A percentile compares a stretch with the other conserved stretches of the same genome.
Evolutionary conservation across 2,329 filamentous ascomycete species (phyloP).

Genomic region (Orbilia ellipsospora): DNA sequence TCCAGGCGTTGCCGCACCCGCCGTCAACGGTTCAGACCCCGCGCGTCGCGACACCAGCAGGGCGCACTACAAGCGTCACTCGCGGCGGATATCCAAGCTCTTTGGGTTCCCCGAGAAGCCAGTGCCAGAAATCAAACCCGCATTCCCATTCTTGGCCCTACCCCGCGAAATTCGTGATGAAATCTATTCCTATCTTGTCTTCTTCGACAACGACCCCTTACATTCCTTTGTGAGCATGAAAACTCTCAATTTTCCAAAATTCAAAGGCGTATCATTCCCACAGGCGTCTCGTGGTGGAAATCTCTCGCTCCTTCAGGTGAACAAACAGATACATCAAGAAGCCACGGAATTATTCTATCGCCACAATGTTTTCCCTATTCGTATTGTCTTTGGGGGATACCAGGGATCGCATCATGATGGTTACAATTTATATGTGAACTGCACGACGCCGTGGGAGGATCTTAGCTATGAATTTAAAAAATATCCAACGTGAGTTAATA

Average conservation of each 20-base stretch:
- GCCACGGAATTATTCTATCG: constrained; percentile 38
- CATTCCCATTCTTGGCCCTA: constrained; percentile 32
- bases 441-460: constrained; percentile 46
- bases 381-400: constrained; percentile 26
- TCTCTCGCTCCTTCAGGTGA: constrained; percentile 32
- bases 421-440: constrained; percentile 14
- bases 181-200: constrained; percentile 41
- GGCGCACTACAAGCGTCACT: constrained; percentile 12
- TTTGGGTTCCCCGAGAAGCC: constrained; percentile 5
- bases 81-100: constrained; percentile 17
- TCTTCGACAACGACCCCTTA: constrained; percentile 36
- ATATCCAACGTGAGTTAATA: constrained; percentile 23
- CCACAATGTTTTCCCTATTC: constrained; percentile 33
- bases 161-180: constrained; percentile 48
- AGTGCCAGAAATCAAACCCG: constrained; percentile 7
- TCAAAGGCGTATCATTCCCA: constrained; percentile 29
- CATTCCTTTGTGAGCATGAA: not conserved
- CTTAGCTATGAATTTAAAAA: constrained; percentile 31
- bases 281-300: constrained; percentile 16
- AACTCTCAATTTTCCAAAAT: constrained; percentile 11
- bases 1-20: not conserved
- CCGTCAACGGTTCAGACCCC: not conserved
- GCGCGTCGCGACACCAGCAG: constrained; percentile 33
- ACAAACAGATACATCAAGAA: constrained; percentile 36
- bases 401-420: constrained; percentile 9